Conservation (phyloP, 768 basidiomycete genomes). For the Rhodotorula diobovata region DNA sequence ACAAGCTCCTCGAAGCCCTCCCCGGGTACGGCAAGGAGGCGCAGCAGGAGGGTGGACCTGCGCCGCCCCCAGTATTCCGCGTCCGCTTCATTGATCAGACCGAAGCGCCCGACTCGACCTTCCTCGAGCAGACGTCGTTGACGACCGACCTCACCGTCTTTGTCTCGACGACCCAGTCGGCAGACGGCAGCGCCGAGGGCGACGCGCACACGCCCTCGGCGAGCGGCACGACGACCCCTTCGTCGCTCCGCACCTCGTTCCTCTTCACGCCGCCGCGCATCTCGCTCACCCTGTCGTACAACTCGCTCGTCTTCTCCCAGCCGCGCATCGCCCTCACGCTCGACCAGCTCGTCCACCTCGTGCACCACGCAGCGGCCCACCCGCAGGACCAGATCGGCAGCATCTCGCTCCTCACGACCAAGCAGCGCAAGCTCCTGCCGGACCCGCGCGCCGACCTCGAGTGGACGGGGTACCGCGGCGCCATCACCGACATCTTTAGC, state of each 20-base stretch:
- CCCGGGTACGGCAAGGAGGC: constrained; percentile 42
- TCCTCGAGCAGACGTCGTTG: constrained; percentile 70
- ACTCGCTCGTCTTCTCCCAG: constrained; percentile 84
- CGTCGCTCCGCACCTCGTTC: constrained; percentile 57
- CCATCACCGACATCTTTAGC: constrained; percentile 92
- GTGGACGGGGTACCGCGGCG: constrained; percentile 97
- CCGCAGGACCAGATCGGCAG: constrained; percentile 69
- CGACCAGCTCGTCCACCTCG: constrained; percentile 75
- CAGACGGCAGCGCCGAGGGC: not conserved
- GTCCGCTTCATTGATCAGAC: constrained; percentile 97
- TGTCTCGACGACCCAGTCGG: constrained; percentile 61
- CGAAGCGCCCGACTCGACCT: constrained; percentile 63
- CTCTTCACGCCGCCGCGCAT: constrained; percentile 57
- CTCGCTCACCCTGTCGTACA: constrained; percentile 80
- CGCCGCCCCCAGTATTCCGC: constrained; percentile 67
- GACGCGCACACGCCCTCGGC: constrained; percentile 35
- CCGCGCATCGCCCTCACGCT: constrained; percentile 70
- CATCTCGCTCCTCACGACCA: constrained; percentile 69
- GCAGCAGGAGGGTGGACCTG: constrained; percentile 53
- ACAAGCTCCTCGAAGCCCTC: constrained; percentile 65
- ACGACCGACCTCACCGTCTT: constrained; percentile 92
- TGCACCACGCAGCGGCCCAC: constrained; percentile 65
- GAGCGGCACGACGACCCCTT: constrained; percentile 20
- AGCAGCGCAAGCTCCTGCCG: constrained; percentile 67
- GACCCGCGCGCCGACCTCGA: constrained; percentile 80